Percentiles rank a stretch among this genome's conserved stretches.
These are phyloP conservation scores for Barbatosphaeria neglecta DNA, from an alignment of 495 filamentous ascomycete genomes.

Conservation along the genomic window DNA sequence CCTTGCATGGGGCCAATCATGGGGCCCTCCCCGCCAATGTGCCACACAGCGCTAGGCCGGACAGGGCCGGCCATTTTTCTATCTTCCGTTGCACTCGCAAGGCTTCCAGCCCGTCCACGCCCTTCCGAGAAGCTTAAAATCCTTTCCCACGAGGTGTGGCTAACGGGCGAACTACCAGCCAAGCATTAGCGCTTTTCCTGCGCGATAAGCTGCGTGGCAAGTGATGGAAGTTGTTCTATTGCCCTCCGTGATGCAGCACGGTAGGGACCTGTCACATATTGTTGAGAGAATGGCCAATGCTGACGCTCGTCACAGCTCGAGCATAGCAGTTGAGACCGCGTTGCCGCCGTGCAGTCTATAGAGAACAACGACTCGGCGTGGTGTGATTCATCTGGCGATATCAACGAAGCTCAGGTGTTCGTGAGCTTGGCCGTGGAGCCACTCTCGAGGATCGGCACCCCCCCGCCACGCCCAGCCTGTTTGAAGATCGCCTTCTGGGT, in stretches of 20 bases:
- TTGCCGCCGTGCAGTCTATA: no score
- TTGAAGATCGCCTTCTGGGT: neutral
- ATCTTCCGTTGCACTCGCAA: neutral
- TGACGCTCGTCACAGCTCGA: no score
- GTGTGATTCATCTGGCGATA: no score
- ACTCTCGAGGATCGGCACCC: neutral
- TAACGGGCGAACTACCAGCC: neutral
- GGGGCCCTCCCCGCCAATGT: neutral
- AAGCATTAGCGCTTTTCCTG: neutral
- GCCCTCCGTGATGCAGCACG: no score
- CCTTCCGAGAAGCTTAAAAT: neutral
- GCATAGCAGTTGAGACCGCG: no score
- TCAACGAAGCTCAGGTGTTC: no score
- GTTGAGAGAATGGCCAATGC: no score
- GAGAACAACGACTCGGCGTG: no score
- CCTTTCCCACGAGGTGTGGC: neutral
- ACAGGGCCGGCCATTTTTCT: neutral
- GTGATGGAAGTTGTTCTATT: no score
- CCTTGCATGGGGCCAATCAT: neutral
- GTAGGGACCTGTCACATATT: no score
- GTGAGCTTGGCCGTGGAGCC: neutral
- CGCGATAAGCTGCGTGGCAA: neutral
- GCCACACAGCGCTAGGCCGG: neutral
- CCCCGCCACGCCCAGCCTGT: neutral
- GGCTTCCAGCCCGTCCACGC: neutral